Percentiles rank a stretch among this genome's conserved stretches.
These are phyloP conservation scores for Cladorrhinum sp. DNA, from an alignment of 2,329 filamentous ascomycete species.

Conservation along the genomic window DNA sequence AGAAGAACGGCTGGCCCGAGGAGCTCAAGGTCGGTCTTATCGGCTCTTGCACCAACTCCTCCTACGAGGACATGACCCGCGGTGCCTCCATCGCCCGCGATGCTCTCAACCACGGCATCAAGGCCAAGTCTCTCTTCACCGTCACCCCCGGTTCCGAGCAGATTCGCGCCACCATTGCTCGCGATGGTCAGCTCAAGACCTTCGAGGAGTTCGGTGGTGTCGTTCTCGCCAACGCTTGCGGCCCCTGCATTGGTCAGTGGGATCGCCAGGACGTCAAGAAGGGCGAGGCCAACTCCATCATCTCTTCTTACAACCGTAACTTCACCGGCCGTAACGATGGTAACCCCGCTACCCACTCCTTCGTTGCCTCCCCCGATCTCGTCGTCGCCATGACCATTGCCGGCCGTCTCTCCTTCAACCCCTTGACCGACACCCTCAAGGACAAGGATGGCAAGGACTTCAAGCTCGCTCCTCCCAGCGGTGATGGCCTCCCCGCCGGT, in stretches of 20 bases:
- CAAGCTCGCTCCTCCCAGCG: slow-evolving; percentile 74
- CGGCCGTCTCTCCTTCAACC: slow-evolving; percentile 74
- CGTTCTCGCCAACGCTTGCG: slow-evolving; percentile 93
- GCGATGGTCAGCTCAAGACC: slow-evolving; percentile 87
- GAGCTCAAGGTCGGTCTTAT: slow-evolving; percentile 96
- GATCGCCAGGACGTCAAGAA: slow-evolving; percentile 91
- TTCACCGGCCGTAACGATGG: slow-evolving; percentile 90
- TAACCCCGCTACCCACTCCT: slow-evolving; percentile 46
- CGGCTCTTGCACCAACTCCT: slow-evolving; percentile 94
- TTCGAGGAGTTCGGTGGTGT: slow-evolving; percentile 96
- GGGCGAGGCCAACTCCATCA: slow-evolving; percentile 91
- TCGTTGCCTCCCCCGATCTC: slow-evolving; percentile 47
- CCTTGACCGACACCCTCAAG: slow-evolving; percentile 85
- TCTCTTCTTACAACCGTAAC: slow-evolving; percentile 99
- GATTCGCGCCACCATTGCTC: slow-evolving; percentile 87
- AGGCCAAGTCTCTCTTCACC: slow-evolving; percentile 89
- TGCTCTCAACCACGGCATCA: slow-evolving; percentile 86
- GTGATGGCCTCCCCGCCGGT: slow-evolving; percentile 71
- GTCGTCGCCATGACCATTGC: slow-evolving; percentile 42
- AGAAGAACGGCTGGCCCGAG: slow-evolving; percentile 93
- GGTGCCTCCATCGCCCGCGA: slow-evolving; percentile 88
- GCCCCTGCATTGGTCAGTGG: slow-evolving; percentile 93
- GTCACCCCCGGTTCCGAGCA: slow-evolving; percentile 97
- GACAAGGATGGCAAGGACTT: slow-evolving; percentile 97
- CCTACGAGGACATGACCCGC: slow-evolving; percentile 86